These are phyloP conservation scores for Daldinia eschscholtzii DNA, from an alignment of 2,329 filamentous ascomycete genomes.

Conservation along the genomic window DNA sequence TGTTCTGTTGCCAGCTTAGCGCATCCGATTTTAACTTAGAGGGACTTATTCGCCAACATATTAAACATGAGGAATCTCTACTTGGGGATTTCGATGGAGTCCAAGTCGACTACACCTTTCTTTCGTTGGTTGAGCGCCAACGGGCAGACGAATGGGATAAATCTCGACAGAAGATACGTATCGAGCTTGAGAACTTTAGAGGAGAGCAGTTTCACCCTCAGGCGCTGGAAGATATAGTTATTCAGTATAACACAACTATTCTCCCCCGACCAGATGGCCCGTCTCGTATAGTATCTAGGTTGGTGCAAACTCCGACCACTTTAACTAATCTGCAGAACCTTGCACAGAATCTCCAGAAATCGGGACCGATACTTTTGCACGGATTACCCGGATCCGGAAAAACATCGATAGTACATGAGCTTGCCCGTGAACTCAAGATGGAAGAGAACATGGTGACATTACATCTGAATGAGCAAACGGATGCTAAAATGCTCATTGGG, in stretches of 20 bases:
- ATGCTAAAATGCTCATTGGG: slow-evolving; percentile 95
- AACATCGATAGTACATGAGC: slow-evolving; percentile 85
- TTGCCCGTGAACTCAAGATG: slow-evolving; percentile 83
- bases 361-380: slow-evolving; percentile 82
- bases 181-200: slow-evolving; percentile 38
- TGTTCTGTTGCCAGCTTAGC: slow-evolving; percentile 82
- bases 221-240: slow-evolving; percentile 70
- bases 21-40: slow-evolving; percentile 85
- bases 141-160: slow-evolving; percentile 62
- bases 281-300: slow-evolving; percentile 61
- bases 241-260: slow-evolving; percentile 74
- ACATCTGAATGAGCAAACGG: slow-evolving; percentile 97
- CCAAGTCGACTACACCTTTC: slow-evolving; percentile 82
- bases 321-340: slow-evolving; percentile 77
- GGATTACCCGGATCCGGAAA: slow-evolving; percentile 91
- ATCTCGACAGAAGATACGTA: slow-evolving; percentile 57
- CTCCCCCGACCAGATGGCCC: slow-evolving; percentile 72
- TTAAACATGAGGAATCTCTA: slow-evolving; percentile 71
- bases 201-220: slow-evolving; percentile 52
- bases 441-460: slow-evolving; percentile 88
- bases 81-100: slow-evolving; percentile 80
- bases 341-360: slow-evolving; percentile 73
- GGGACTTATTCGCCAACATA: slow-evolving; percentile 74
- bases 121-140: slow-evolving; percentile 69
- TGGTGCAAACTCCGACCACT: slow-evolving; percentile 81